These are phyloP conservation scores for Carex arenaria DNA, from an alignment of 202 grass and related monocot genomes.

Conservation along the genomic window DNA sequence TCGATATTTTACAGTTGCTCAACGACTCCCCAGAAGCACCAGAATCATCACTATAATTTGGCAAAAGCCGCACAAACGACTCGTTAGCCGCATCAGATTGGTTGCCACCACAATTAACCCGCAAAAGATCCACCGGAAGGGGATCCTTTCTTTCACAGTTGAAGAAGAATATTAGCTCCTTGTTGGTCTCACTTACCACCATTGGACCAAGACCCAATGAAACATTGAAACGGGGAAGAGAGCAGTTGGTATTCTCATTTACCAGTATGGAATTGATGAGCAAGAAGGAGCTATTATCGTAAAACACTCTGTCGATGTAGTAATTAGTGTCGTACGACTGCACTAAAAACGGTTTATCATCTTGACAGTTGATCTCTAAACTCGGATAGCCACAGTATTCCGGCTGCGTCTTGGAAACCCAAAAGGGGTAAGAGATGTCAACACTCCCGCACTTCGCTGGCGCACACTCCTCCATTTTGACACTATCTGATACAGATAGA, in stretches of 20 bases:
- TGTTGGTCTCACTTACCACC: slow-evolving; percentile 14
- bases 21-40: not conserved
- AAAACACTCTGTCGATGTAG: slow-evolving; percentile 34
- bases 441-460: slow-evolving; percentile 28
- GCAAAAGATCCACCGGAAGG: not conserved
- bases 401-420: not conserved
- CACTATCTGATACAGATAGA: not conserved
- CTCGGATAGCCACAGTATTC: slow-evolving; percentile 32
- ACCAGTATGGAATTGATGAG: not conserved
- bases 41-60: not conserved
- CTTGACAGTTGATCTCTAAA: slow-evolving; percentile 33
- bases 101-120: not conserved
- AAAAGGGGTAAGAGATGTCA: slow-evolving; percentile 47
- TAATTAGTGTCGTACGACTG: not conserved
- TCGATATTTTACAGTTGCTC: slow-evolving; percentile 12
- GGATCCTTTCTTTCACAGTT: not conserved
- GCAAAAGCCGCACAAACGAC: not conserved
- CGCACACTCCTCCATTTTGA: slow-evolving; percentile 8
- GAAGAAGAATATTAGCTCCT: slow-evolving; percentile 32
- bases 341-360: not conserved
- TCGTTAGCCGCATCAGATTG: not conserved
- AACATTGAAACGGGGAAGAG: slow-evolving; percentile 3
- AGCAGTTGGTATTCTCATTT: not conserved
- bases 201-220: slow-evolving; percentile 16
- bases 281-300: slow-evolving; percentile 22